Evolutionary conservation across 768 basidiomycete genomes (phyloP).

Genomic region (Lepiota brunneoincarnata): DNA sequence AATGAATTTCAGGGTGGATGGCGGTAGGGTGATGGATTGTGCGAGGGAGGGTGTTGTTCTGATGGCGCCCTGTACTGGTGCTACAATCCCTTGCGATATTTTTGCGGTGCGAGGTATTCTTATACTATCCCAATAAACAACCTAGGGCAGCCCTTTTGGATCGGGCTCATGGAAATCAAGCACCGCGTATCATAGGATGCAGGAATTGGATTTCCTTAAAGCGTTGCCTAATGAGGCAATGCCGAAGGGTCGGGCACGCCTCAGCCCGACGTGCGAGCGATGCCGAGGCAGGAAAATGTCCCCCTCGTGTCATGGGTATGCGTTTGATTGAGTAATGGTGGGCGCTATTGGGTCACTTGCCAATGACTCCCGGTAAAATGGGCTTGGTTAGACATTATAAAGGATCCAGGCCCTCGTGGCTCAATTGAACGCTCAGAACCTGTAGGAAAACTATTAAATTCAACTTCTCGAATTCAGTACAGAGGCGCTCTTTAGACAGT

Average conservation of each 20-base stretch:
- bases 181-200: too few relatives aligned
- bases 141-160: too few relatives aligned
- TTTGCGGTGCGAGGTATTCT: too few relatives aligned
- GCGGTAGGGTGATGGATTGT: neutral
- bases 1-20: neutral
- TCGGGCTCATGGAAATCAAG: too few relatives aligned
- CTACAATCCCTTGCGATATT: too few relatives aligned
- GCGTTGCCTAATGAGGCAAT: neutral
- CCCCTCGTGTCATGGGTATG: slow-evolving; percentile 8
- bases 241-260: slow-evolving; percentile 7
- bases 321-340: slow-evolving; percentile 3
- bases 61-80: neutral
- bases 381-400: neutral
- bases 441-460: neutral
- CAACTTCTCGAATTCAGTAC: neutral
- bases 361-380: neutral
- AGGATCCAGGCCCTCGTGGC: too few relatives aligned
- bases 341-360: neutral
- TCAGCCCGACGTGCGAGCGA: neutral
- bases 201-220: too few relatives aligned
- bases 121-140: too few relatives aligned
- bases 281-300: neutral
- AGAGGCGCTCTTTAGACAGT: neutral
- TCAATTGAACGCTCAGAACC: neutral
- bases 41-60: neutral